Evolutionary conservation across 1,284 basidiomycete species (phyloP).

Genomic region (Phylloboletellus chloephorus): DNA sequence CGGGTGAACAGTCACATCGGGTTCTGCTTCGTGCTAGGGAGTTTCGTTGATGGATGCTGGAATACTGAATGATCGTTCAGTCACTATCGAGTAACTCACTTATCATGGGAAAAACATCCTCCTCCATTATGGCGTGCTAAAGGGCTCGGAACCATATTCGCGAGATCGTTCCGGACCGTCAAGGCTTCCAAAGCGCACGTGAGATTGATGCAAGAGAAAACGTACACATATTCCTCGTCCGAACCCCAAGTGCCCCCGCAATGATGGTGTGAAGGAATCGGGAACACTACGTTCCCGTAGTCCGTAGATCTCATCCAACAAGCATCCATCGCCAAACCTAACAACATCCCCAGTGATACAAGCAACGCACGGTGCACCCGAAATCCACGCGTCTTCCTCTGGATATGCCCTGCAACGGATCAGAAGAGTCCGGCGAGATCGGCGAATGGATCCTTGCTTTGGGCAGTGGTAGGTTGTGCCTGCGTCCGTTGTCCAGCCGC

Average conservation of each 20-base stretch:
- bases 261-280: not conserved
- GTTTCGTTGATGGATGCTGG: constrained; percentile 9
- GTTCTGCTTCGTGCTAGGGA: no score
- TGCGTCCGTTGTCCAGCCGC: constrained; percentile 18
- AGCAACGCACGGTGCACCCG: not conserved
- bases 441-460: constrained; percentile 74
- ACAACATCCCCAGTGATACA: not conserved
- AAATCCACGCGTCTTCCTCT: not conserved
- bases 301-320: constrained; percentile 1
- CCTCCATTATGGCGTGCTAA: no score
- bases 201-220: constrained; percentile 10
- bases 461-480: constrained; percentile 20
- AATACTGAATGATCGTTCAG: not conserved
- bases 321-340: constrained; percentile 2
- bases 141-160: not conserved
- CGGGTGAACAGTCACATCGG: no score
- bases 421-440: constrained; percentile 73
- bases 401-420: constrained; percentile 9
- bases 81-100: constrained; percentile 1
- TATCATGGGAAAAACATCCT: not conserved
- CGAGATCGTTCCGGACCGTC: not conserved
- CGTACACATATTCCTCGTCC: constrained; percentile 8
- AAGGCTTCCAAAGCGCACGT: constrained; percentile 3
- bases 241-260: not conserved
- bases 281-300: constrained; percentile 2